phyloP scores from a whole-genome alignment of 2,329 filamentous ascomycete genomes.

The Xylaria sp. region DNA sequence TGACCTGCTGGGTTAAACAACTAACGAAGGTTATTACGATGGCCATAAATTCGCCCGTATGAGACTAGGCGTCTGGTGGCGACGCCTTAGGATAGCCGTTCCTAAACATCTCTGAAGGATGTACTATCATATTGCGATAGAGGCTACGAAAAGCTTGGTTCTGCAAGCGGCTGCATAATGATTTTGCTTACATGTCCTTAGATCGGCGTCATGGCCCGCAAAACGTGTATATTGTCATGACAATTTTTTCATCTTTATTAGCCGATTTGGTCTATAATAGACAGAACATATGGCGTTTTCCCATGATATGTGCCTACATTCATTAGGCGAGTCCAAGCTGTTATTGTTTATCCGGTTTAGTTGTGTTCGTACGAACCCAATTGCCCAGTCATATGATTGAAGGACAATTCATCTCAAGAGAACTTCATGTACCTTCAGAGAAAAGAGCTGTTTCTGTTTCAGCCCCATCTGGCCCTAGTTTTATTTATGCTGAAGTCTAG shows the following conservation, averaged over 20 bases:
- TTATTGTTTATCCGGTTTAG: not conserved
- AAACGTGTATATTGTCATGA: conserved; percentile 49
- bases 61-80: not conserved
- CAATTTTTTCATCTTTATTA: conserved; percentile 22
- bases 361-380: not conserved
- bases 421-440: not conserved
- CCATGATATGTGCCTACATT: not conserved
- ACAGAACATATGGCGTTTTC: conserved; percentile 21
- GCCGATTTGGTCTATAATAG: conserved; percentile 24
- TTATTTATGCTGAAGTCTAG: conserved; percentile 24
- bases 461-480: not conserved
- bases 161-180: conserved; percentile 39
- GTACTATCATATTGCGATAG: conserved; percentile 38
- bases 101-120: conserved; percentile 20
- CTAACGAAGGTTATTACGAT: not conserved
- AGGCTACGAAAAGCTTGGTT: conserved; percentile 40
- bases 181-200: conserved; percentile 52
- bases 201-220: conserved; percentile 57
- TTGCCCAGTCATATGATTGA: conserved; percentile 1
- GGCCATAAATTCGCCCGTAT: not conserved
- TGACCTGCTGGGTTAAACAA: conserved; percentile 48
- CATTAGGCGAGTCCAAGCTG: conserved; percentile 8
- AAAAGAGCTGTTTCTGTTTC: conserved; percentile 18
- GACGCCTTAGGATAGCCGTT: conserved; percentile 22
- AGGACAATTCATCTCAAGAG: not conserved